A percentile compares a stretch with the other conserved stretches of the same genome.
Conservation (phyloP, 192 early-diverging fungal genomes). For the Coemansia sp. region DNA sequence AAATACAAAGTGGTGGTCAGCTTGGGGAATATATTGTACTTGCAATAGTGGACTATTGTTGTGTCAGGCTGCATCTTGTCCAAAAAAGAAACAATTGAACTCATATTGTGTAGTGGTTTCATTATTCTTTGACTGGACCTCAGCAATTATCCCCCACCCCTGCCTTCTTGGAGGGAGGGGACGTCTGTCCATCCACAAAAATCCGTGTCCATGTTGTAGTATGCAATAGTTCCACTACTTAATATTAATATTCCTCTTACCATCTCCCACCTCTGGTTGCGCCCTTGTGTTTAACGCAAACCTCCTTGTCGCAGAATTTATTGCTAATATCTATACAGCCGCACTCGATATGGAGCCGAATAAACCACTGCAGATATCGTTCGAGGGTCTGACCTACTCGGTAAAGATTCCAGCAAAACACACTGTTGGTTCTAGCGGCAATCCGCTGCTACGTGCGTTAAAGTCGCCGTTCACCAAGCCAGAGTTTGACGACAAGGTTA, state of each 20-base stretch:
- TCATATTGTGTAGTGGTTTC: not conserved
- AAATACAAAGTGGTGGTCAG: not conserved
- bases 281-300: not conserved
- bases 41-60: not conserved
- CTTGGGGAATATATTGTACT: not conserved
- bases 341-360: conserved; percentile 10
- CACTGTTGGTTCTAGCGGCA: not conserved
- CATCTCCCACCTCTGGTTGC: not conserved
- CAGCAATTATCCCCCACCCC: not conserved
- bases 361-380: conserved; percentile 41
- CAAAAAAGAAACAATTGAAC: not conserved
- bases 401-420: conserved; percentile 30
- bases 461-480: conserved; percentile 2
- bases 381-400: conserved; percentile 38
- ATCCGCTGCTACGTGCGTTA: not conserved
- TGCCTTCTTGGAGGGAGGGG: not conserved
- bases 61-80: not conserved
- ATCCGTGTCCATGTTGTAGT: not conserved
- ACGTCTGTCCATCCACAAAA: not conserved
- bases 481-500: conserved; percentile 33
- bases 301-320: not conserved
- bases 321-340: not conserved
- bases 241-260: not conserved
- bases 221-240: not conserved
- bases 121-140: not conserved